Conservation (phyloP, 345 rosid species). For the Murraya koenigii region DNA sequence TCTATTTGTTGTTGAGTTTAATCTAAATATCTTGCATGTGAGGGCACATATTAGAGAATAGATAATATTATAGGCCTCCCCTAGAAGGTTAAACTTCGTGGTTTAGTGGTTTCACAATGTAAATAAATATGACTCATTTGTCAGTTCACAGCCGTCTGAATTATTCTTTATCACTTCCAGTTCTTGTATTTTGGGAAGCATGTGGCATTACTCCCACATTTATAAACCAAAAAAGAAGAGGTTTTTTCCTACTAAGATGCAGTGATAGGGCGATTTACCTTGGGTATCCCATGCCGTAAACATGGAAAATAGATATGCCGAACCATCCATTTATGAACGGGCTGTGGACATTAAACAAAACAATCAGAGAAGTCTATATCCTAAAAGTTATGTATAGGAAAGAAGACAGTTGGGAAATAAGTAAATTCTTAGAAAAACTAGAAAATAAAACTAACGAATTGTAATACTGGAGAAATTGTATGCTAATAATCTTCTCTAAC, state of each 20-base stretch:
- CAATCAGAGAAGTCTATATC: neutral
- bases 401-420: neutral
- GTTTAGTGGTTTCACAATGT: neutral
- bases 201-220: neutral
- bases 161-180: neutral
- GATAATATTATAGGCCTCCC: neutral
- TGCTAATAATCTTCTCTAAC: neutral
- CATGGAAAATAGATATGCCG: conserved; percentile 95
- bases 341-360: conserved; percentile 48
- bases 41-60: neutral
- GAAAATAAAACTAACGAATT: neutral
- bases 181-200: neutral
- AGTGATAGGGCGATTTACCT: conserved; percentile 42
- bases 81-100: neutral
- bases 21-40: neutral
- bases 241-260: neutral
- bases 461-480: neutral
- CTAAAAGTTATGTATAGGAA: neutral
- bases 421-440: neutral
- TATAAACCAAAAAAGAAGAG: neutral
- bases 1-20: neutral
- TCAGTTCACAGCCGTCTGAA: neutral
- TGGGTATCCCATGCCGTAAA: conserved; percentile 69
- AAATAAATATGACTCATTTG: neutral
- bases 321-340: conserved; percentile 99